Conservation (phyloP, 805 yeast species). For the Peterozyma toletana region DNA sequence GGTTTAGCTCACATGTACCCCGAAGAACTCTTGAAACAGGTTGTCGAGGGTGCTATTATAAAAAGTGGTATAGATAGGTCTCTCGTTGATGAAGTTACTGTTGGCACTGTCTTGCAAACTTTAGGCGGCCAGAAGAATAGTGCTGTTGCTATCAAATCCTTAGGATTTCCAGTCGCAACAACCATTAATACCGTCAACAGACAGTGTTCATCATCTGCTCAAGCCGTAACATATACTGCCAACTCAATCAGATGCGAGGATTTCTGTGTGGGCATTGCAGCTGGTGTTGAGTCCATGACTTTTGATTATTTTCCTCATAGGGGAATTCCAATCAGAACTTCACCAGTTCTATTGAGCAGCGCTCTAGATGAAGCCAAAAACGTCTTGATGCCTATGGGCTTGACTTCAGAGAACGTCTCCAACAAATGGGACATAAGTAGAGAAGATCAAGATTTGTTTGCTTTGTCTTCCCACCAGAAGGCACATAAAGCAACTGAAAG, state of each 20-base stretch:
- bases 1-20: conserved; percentile 28
- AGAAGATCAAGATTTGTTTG: conserved; percentile 85
- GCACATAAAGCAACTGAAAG: conserved; percentile 74
- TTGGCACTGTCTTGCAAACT: conserved; percentile 29
- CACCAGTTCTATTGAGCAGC: conserved; percentile 14
- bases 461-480: conserved; percentile 76
- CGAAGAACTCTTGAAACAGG: conserved; percentile 25
- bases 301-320: conserved; percentile 31
- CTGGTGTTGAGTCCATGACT: conserved; percentile 37
- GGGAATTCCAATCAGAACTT: conserved; percentile 27
- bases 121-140: conserved; percentile 31
- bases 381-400: conserved; percentile 74
- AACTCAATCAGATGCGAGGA: conserved; percentile 23
- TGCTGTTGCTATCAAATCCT: conserved; percentile 26
- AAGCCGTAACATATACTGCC: conserved; percentile 26
- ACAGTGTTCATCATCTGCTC: conserved; percentile 33
- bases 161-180: conserved; percentile 26
- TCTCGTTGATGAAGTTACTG: conserved; percentile 26
- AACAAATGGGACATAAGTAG: conserved; percentile 69
- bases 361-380: conserved; percentile 24
- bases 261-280: conserved; percentile 26
- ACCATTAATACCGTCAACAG: conserved; percentile 28
- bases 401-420: conserved; percentile 96
- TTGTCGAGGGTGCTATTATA: conserved; percentile 21
- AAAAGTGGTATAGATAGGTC: conserved; percentile 17